phyloP scores from a whole-genome alignment of 73 alveolate genomes.

The Tetrahymena thermophila region DNA sequence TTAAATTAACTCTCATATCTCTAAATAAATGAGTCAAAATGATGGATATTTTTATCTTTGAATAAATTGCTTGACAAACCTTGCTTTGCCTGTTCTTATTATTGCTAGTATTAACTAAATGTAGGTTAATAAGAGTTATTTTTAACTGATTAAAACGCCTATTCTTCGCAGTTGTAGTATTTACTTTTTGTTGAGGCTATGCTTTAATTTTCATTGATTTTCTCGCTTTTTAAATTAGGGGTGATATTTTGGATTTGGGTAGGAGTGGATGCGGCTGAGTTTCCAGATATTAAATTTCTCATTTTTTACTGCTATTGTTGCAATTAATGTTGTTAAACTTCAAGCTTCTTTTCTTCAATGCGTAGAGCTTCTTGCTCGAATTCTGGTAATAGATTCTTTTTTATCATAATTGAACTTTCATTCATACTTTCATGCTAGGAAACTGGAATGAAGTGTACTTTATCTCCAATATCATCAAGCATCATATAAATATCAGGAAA shows the following conservation, averaged over 20 bases:
- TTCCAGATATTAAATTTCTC: neutral
- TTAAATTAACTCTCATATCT: neutral
- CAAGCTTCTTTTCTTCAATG: neutral
- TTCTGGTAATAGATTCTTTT: neutral
- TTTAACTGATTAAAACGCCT: neutral
- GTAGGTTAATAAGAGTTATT: neutral
- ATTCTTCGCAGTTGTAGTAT: neutral
- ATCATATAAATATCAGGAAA: neutral
- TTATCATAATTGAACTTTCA: neutral
- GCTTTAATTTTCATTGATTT: neutral
- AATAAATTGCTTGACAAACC: neutral
- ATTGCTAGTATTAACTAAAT: neutral
- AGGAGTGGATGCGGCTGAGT: neutral
- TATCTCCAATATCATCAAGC: neutral
- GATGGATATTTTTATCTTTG: neutral
- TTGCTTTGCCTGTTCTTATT: neutral
- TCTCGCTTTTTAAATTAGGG: neutral
- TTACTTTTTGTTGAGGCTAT: neutral
- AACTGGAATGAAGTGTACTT: neutral
- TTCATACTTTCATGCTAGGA: neutral
- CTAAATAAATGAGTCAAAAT: neutral
- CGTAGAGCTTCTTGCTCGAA: neutral
- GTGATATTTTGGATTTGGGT: neutral
- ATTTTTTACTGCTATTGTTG: neutral
- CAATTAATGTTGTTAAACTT: neutral